Evolutionary conservation across 495 filamentous ascomycete species (phyloP).

Genomic region (Trichocladium uniseriatum): DNA sequence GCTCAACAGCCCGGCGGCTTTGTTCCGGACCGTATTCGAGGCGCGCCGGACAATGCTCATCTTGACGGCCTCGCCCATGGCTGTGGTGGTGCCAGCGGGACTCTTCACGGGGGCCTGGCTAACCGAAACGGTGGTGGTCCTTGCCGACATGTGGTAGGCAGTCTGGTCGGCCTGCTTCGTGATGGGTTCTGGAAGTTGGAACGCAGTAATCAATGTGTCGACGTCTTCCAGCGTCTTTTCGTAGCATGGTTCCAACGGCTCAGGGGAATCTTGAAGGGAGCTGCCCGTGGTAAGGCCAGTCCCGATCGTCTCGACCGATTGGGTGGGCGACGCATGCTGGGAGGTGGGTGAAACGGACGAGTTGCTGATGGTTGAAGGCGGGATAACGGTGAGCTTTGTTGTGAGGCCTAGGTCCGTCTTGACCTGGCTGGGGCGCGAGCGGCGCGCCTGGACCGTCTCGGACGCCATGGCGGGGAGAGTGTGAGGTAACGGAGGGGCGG

Average conservation of each 20-base stretch:
- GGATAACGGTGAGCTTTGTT: conserved; percentile 27
- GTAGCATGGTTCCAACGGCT: conserved; percentile 26
- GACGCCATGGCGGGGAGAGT: conserved; percentile 29
- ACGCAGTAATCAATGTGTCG: conserved; percentile 10
- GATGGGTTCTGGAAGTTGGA: conserved; percentile 39
- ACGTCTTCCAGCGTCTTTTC: conserved; percentile 18
- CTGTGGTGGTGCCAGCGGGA: conserved; percentile 24
- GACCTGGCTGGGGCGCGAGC: conserved; percentile 33
- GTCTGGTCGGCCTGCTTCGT: conserved; percentile 5
- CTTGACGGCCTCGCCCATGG: conserved; percentile 32
- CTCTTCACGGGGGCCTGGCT: conserved; percentile 19
- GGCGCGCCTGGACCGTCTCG: conserved; percentile 25
- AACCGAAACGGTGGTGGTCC: conserved; percentile 31
- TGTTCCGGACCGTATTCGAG: conserved; percentile 34
- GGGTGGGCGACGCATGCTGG: conserved; percentile 34
- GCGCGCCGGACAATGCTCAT: conserved; percentile 38
- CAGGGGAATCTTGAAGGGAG: conserved; percentile 37
- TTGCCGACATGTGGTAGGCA: conserved; percentile 22
- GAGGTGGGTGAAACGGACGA: conserved; percentile 35
- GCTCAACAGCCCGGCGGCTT: conserved; percentile 22
- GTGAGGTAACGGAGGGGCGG: conserved; percentile 7
- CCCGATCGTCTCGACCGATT: conserved; percentile 30
- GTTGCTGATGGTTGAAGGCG: conserved; percentile 35
- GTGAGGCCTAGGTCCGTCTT: conserved; percentile 29
- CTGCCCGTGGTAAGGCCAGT: conserved; percentile 30